Conservation (phyloP, 768 basidiomycete genomes). For the Kwoniella botswanensis region DNA sequence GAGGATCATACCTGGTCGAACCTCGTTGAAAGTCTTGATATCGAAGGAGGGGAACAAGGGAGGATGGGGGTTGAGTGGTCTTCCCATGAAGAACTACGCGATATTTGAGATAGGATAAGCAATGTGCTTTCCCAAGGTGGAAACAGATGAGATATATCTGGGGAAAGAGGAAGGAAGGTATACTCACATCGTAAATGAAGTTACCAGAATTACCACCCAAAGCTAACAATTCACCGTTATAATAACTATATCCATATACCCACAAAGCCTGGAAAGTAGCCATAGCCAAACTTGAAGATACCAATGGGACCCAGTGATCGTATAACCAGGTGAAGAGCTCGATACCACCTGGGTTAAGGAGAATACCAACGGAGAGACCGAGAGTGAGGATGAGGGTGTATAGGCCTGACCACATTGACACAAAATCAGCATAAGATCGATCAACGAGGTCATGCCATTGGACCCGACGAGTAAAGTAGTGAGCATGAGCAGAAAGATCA, state of each 20-base stretch:
- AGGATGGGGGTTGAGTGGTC: conserved; percentile 75
- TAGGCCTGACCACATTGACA: conserved; percentile 66
- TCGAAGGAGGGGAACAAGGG: conserved; percentile 64
- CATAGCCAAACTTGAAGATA: conserved; percentile 81
- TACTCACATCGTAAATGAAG: conserved; percentile 82
- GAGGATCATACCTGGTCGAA: conserved; percentile 85
- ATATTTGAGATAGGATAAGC: neutral
- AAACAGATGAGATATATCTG: no score
- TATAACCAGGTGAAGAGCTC: conserved; percentile 85
- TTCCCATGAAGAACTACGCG: conserved; percentile 54
- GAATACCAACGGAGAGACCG: conserved; percentile 71
- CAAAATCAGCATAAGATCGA: no score
- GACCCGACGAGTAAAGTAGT: no score
- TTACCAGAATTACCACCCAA: conserved; percentile 91
- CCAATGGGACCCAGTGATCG: conserved; percentile 86
- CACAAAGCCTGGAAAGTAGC: conserved; percentile 72
- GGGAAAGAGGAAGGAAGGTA: neutral
- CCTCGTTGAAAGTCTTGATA: conserved; percentile 79
- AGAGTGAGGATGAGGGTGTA: conserved; percentile 81
- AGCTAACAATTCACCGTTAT: conserved; percentile 73
- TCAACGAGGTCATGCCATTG: no score
- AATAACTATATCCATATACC: conserved; percentile 76
- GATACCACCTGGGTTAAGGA: conserved; percentile 73
- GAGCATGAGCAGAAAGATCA: neutral
- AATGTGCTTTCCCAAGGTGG: no score